phyloP scores from a whole-genome alignment of 1,284 basidiomycete species.

The Ganoderma boninense region DNA sequence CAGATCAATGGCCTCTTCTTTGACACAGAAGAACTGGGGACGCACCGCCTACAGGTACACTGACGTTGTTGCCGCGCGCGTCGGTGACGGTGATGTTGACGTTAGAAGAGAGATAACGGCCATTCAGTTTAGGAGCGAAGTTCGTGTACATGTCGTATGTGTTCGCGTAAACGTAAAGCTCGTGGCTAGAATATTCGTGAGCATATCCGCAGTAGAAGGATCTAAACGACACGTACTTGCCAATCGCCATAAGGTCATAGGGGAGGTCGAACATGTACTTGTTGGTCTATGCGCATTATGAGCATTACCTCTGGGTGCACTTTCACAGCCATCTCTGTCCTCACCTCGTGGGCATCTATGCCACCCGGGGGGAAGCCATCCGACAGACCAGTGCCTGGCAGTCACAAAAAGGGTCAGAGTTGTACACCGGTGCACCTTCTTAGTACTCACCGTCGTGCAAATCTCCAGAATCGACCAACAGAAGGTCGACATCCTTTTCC shows the following conservation, averaged over 20 bases:
- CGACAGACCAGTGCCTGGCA: constrained; percentile 69
- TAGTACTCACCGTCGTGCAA: constrained; percentile 72
- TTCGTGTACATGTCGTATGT: constrained; percentile 84
- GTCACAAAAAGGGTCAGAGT: neutral
- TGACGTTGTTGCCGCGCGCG: constrained; percentile 56
- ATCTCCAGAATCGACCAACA: constrained; percentile 80
- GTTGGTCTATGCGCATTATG: constrained; percentile 56
- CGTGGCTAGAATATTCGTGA: constrained; percentile 60
- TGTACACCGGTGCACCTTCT: neutral
- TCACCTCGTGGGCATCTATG: constrained; percentile 77
- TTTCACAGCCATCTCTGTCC: constrained; percentile 4
- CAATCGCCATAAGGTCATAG: constrained; percentile 87
- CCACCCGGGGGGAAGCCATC: constrained; percentile 77
- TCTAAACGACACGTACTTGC: constrained; percentile 63
- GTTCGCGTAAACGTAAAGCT: constrained; percentile 83
- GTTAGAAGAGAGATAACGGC: constrained; percentile 85
- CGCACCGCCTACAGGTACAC: constrained; percentile 71
- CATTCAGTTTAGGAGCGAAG: constrained; percentile 76
- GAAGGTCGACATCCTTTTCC: constrained; percentile 74
- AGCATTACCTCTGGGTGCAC: neutral
- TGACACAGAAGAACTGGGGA: constrained; percentile 6
- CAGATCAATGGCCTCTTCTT: neutral
- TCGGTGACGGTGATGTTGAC: constrained; percentile 81
- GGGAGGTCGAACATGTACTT: constrained; percentile 78
- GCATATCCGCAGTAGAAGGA: neutral